A percentile compares a stretch with the other conserved stretches of the same genome.
Conservation (phyloP, 2,329 filamentous ascomycete species). For the Scedosporium dehoogii region DNA sequence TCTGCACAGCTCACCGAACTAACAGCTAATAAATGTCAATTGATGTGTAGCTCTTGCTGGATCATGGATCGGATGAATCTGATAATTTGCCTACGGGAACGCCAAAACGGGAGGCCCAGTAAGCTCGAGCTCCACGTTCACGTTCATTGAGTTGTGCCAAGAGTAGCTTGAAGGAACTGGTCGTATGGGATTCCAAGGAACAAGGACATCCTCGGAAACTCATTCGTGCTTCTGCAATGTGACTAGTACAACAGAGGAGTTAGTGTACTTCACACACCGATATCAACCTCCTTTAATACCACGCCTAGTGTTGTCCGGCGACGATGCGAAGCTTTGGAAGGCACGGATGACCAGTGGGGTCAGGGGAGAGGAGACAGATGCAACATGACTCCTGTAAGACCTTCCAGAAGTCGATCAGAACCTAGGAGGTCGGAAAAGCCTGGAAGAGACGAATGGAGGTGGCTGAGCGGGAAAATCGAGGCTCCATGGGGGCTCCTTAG, state of each 20-base stretch:
- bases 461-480: neutral
- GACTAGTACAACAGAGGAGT: neutral
- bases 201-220: neutral
- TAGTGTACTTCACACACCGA: neutral
- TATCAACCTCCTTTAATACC: neutral
- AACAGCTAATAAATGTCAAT: too few relatives aligned
- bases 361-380: neutral
- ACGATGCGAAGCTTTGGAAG: too few relatives aligned
- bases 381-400: neutral
- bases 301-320: too few relatives aligned
- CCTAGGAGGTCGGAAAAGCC: neutral
- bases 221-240: neutral
- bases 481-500: neutral
- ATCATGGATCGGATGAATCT: neutral
- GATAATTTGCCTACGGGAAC: neutral
- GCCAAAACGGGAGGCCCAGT: too few relatives aligned
- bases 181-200: too few relatives aligned
- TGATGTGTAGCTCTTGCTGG: neutral
- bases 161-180: too few relatives aligned
- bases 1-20: too few relatives aligned
- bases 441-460: neutral
- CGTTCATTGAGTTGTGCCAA: too few relatives aligned
- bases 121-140: too few relatives aligned
- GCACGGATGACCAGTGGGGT: neutral
- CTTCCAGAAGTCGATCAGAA: constrained; percentile 4